Evolutionary conservation across 345 rosid genomes (phyloP).

Genomic region (Brassica carinata): DNA sequence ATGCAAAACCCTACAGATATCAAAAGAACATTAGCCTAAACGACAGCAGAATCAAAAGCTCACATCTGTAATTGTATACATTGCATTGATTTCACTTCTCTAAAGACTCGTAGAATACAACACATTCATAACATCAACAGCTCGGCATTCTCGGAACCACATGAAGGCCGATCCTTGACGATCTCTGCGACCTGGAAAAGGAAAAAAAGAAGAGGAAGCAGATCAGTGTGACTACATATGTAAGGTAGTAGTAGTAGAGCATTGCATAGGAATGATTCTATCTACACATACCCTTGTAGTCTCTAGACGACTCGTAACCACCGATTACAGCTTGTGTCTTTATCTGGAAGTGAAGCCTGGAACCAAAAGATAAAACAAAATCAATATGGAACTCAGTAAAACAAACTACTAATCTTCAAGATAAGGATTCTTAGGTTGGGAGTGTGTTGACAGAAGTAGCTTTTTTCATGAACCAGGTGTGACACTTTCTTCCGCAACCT

Average conservation of each 20-base stretch:
- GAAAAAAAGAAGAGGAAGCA: neutral
- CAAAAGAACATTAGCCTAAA: no score
- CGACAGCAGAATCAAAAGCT: no score
- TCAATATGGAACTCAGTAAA: neutral
- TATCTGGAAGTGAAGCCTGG: slow-evolving; percentile 85
- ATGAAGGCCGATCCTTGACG: slow-evolving; percentile 97
- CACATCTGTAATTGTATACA: no score
- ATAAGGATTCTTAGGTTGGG: slow-evolving; percentile 59
- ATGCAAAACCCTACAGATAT: no score
- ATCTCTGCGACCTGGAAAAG: slow-evolving; percentile 84
- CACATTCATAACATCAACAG: slow-evolving; percentile 93
- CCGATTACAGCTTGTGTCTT: slow-evolving; percentile 99
- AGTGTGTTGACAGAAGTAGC: slow-evolving; percentile 94
- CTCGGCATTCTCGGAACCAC: slow-evolving; percentile 99
- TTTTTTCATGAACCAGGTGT: slow-evolving; percentile 92
- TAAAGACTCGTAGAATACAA: slow-evolving; percentile 34
- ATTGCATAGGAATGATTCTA: neutral
- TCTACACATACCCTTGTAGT: slow-evolving; percentile 85
- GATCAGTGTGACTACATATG: neutral
- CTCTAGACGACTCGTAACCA: slow-evolving; percentile 94
- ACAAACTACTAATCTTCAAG: neutral
- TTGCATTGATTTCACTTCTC: no score
- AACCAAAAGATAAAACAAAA: slow-evolving; percentile 25
- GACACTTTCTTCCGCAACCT: slow-evolving; percentile 99
- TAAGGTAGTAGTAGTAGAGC: neutral